A percentile compares a stretch with the other conserved stretches of the same genome.
Conservation (phyloP, 2,329 filamentous ascomycete genomes). For the Clarireedia homoeocarpa region DNA sequence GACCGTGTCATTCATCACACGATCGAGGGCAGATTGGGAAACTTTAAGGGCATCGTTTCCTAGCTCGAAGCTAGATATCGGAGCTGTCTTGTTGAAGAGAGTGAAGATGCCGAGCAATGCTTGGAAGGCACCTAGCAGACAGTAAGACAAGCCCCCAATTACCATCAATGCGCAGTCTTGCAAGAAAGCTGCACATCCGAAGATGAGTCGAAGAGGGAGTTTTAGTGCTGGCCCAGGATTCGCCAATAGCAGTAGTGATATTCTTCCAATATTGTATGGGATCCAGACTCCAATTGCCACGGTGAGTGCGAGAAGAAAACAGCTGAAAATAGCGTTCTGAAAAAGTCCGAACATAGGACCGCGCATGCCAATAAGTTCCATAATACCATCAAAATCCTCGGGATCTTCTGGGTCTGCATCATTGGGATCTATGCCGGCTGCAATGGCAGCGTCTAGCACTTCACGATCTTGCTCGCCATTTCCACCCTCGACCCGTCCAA, state of each 20-base stretch:
- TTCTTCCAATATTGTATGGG: slow-evolving; percentile 85
- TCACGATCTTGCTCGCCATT: slow-evolving; percentile 44
- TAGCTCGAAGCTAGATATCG: background rate
- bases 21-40: slow-evolving; percentile 22
- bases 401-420: slow-evolving; percentile 76
- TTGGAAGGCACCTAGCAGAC: slow-evolving; percentile 17
- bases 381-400: slow-evolving; percentile 91
- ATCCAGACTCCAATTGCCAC: slow-evolving; percentile 81
- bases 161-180: slow-evolving; percentile 67
- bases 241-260: slow-evolving; percentile 70
- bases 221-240: slow-evolving; percentile 65
- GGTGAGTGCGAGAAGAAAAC: slow-evolving; percentile 79
- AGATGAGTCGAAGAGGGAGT: slow-evolving; percentile 64
- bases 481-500: slow-evolving; percentile 22
- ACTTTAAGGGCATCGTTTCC: slow-evolving; percentile 17
- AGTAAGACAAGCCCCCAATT: slow-evolving; percentile 45
- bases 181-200: slow-evolving; percentile 67
- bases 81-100: background rate
- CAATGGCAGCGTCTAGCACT: slow-evolving; percentile 55
- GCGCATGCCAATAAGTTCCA: slow-evolving; percentile 95
- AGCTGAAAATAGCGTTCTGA: slow-evolving; percentile 92
- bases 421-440: slow-evolving; percentile 63
- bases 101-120: slow-evolving; percentile 12
- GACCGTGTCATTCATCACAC: slow-evolving; percentile 43
- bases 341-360: slow-evolving; percentile 83